Evolutionary conservation across 78 protist genomes (phyloP).

Genomic region (Carpediemonas membranifera): DNA sequence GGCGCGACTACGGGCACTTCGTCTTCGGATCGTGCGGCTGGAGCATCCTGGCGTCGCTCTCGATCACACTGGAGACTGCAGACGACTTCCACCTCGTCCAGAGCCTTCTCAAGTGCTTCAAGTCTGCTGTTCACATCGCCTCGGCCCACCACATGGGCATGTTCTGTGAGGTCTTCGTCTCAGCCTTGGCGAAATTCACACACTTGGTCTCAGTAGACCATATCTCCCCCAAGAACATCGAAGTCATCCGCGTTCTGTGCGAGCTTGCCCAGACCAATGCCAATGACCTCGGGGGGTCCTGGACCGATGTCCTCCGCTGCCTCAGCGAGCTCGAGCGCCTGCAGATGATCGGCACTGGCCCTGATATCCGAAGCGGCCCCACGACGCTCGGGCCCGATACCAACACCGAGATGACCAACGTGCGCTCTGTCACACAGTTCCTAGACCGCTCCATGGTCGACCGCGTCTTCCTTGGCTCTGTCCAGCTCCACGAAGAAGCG

Average conservation of each 20-base stretch:
- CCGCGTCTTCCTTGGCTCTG: constrained; percentile 5
- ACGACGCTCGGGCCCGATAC: too few relatives aligned
- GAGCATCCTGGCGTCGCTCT: too few relatives aligned
- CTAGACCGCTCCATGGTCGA: not conserved
- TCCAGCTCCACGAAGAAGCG: constrained; percentile 38
- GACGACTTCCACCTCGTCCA: too few relatives aligned
- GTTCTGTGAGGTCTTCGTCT: too few relatives aligned
- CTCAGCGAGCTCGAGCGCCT: constrained; percentile 19
- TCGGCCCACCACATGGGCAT: too few relatives aligned
- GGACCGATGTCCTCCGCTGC: constrained; percentile 48
- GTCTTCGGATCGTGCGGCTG: too few relatives aligned
- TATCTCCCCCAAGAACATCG: constrained; percentile 66
- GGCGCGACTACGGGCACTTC: too few relatives aligned
- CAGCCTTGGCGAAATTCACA: constrained; percentile 74
- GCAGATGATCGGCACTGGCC: constrained; percentile 1
- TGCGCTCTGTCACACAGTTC: not conserved
- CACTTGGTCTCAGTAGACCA: constrained; percentile 26
- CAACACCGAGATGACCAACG: constrained; percentile 2
- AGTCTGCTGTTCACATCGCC: too few relatives aligned
- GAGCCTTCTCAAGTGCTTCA: too few relatives aligned
- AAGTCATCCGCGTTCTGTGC: constrained; percentile 53
- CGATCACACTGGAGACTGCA: too few relatives aligned
- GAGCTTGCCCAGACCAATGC: constrained; percentile 66
- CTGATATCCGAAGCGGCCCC: too few relatives aligned
- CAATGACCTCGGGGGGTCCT: constrained; percentile 55